A percentile compares a stretch with the other conserved stretches of the same genome.
These are phyloP conservation scores for Ophiostoma fasciatum DNA, from an alignment of 2,329 filamentous ascomycete species.

Conservation along the genomic window DNA sequence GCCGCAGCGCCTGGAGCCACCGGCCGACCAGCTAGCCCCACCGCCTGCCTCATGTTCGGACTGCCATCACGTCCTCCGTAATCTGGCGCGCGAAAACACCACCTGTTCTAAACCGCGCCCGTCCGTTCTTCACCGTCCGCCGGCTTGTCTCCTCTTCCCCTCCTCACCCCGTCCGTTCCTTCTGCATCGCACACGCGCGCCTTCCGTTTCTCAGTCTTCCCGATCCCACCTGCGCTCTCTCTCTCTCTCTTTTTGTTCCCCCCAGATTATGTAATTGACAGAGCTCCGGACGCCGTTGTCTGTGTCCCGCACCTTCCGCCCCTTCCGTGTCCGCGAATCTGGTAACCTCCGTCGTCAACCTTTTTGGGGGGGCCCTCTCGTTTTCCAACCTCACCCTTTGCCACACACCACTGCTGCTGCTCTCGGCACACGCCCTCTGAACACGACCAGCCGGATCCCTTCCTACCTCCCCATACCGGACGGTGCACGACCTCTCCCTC, in stretches of 20 bases:
- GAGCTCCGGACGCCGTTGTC: conserved; percentile 2
- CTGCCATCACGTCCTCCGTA: too few relatives aligned
- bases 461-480: too few relatives aligned
- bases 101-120: conserved; percentile 5
- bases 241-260: neutral
- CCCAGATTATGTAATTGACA: neutral
- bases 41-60: too few relatives aligned
- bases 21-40: too few relatives aligned
- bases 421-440: neutral
- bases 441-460: neutral
- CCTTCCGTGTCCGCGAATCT: conserved; percentile 4
- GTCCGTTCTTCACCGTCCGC: neutral
- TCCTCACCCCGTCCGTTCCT: neutral
- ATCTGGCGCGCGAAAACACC: too few relatives aligned
- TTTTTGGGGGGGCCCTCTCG: too few relatives aligned
- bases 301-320: conserved; percentile 3
- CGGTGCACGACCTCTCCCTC: too few relatives aligned
- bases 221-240: neutral
- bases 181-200: neutral
- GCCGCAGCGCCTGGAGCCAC: too few relatives aligned
- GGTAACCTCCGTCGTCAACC: neutral
- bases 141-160: neutral
- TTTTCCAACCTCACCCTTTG: too few relatives aligned
- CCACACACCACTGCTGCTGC: neutral
- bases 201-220: too few relatives aligned